Evolutionary conservation across 257 asterid genomes (phyloP).

Genomic region (Eustoma russellianum): DNA sequence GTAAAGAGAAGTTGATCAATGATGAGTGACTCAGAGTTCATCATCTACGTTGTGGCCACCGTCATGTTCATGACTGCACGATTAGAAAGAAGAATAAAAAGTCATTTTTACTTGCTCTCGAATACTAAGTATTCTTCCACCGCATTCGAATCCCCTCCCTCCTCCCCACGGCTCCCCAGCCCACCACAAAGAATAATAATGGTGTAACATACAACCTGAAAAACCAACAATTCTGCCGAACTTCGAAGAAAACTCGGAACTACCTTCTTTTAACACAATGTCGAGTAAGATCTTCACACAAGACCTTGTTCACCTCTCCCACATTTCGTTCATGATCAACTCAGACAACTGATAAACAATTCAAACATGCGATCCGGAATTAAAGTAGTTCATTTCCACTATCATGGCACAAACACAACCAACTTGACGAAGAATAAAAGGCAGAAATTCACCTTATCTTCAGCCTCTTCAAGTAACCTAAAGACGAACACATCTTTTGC

Average conservation of each 20-base stretch:
- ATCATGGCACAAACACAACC: not conserved
- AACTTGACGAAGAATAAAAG: not conserved
- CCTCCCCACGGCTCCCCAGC: not conserved
- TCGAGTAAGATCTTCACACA: conserved; percentile 68
- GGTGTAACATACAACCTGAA: not conserved
- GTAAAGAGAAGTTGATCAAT: not conserved
- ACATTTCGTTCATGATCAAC: conserved; percentile 63
- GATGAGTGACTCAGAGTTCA: conserved; percentile 6
- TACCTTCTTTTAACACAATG: conserved; percentile 59
- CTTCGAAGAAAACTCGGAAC: conserved; percentile 2
- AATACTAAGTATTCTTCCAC: not conserved
- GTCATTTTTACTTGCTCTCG: not conserved
- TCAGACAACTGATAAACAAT: conserved; percentile 52
- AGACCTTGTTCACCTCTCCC: conserved; percentile 72
- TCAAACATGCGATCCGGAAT: not conserved
- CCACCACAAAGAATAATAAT: no score
- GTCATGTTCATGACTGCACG: conserved; percentile 8
- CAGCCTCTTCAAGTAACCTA: conserved; percentile 92
- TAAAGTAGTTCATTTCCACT: no score
- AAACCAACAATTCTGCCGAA: not conserved
- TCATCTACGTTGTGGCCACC: conserved; percentile 1
- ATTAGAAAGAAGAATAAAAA: not conserved
- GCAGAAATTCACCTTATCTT: conserved; percentile 61
- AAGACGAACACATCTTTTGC: conserved; percentile 7
- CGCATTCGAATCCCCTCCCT: not conserved